phyloP scores from a whole-genome alignment of 2,329 filamentous ascomycete genomes.

The Remersonia thermophila region DNA sequence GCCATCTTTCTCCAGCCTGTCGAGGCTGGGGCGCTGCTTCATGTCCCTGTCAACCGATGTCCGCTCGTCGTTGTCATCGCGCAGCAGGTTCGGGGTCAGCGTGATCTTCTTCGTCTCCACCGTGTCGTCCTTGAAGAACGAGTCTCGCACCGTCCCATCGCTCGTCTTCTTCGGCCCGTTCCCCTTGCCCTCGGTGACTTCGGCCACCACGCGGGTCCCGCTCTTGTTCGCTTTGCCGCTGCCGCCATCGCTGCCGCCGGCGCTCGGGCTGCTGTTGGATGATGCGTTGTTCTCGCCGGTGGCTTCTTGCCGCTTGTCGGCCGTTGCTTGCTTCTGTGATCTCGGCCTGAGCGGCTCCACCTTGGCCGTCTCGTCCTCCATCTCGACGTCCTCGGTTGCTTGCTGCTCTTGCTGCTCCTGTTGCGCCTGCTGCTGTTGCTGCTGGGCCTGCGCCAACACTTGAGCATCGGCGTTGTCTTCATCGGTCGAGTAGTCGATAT shows the following conservation, averaged over 20 bases:
- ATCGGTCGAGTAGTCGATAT: slow-evolving; percentile 72
- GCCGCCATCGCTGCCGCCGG: no score
- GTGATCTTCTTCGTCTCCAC: slow-evolving; percentile 96
- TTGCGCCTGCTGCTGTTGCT: slow-evolving; percentile 18
- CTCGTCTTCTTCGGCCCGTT: slow-evolving; percentile 51
- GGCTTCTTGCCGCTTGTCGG: slow-evolving; percentile 23
- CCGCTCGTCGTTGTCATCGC: slow-evolving; percentile 56
- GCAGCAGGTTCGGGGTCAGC: slow-evolving; percentile 79
- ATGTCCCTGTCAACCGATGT: slow-evolving; percentile 44
- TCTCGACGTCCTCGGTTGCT: slow-evolving; percentile 20
- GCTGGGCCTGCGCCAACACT: slow-evolving; percentile 22
- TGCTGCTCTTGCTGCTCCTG: slow-evolving; percentile 20
- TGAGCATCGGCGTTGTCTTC: slow-evolving; percentile 49
- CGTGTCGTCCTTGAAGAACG: slow-evolving; percentile 93
- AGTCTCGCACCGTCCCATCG: slow-evolving; percentile 81
- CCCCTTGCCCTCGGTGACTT: slow-evolving; percentile 51
- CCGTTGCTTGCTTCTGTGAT: slow-evolving; percentile 17
- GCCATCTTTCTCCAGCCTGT: slow-evolving; percentile 56
- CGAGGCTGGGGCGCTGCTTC: slow-evolving; percentile 55
- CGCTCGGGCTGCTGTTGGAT: no score
- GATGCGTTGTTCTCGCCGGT: slow-evolving; percentile 24
- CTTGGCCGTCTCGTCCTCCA: slow-evolving; percentile 39
- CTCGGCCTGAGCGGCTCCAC: slow-evolving; percentile 44
- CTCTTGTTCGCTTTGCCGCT: slow-evolving; percentile 10
- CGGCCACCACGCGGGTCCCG: slow-evolving; percentile 39